phyloP scores from a whole-genome alignment of 129 eudicot genomes.

The Artemisia tridentata region DNA sequence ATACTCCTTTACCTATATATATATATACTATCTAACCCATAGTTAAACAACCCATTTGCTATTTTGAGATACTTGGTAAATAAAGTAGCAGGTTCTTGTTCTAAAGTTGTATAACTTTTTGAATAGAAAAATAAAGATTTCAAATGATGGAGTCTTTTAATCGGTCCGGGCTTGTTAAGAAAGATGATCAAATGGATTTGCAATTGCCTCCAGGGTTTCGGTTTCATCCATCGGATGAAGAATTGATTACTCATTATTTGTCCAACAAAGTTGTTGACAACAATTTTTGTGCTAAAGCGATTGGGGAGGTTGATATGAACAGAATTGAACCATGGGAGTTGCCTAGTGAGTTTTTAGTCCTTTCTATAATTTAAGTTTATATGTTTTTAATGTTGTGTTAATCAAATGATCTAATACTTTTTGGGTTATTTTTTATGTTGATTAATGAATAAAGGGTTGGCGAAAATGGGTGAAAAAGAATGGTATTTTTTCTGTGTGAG shows the following conservation, averaged over 20 bases:
- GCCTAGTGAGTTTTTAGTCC: constrained; percentile 54
- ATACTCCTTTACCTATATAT: constrained; percentile 6
- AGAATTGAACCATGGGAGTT: constrained; percentile 90
- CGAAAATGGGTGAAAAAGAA: constrained; percentile 90
- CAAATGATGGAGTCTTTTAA: constrained; percentile 20
- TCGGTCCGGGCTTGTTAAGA: constrained; percentile 12
- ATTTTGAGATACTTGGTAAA: constrained; percentile 6
- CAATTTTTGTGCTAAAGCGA: constrained; percentile 59
- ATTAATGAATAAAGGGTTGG: constrained; percentile 51
- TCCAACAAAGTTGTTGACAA: constrained; percentile 52
- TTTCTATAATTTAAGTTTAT: neutral
- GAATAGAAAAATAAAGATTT: neutral
- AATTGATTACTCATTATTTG: constrained; percentile 42
- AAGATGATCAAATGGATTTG: constrained; percentile 28
- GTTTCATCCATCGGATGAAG: constrained; percentile 38
- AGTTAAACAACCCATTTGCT: constrained; percentile 18
- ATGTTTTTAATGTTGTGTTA: neutral
- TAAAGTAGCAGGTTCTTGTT: constrained; percentile 21
- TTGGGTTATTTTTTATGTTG: constrained; percentile 9
- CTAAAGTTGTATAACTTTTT: constrained; percentile 16
- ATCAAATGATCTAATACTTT: neutral
- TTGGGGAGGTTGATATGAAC: constrained; percentile 93
- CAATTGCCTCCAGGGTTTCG: constrained; percentile 36
- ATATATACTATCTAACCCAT: constrained; percentile 3
- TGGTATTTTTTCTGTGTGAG: constrained; percentile 91